Percentiles rank a stretch among this genome's conserved stretches.
Evolutionary conservation across 2,329 filamentous ascomycete species (phyloP).

Genomic region (Cladosporium sp.): DNA sequence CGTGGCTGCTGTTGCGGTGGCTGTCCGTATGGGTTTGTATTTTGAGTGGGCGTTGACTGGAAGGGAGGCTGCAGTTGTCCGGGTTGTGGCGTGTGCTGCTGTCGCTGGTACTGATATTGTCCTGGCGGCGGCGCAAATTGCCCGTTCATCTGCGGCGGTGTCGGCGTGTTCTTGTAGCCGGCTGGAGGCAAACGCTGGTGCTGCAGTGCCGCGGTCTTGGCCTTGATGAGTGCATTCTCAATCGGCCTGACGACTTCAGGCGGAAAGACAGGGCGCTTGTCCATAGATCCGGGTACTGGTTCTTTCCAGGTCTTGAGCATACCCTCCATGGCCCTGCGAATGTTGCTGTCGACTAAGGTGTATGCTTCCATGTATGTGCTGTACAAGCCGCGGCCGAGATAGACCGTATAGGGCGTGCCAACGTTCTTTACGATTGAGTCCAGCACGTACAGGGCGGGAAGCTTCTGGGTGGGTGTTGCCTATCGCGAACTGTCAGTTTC

Average conservation of each 20-base stretch:
- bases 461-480: constrained; percentile 81
- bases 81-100: constrained; percentile 22
- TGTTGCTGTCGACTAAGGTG: constrained; percentile 73
- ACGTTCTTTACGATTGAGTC: constrained; percentile 99
- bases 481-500: constrained; percentile 33
- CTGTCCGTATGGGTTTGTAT: constrained; percentile 15
- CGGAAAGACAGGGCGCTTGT: constrained; percentile 86
- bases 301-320: constrained; percentile 99
- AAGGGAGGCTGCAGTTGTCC: constrained; percentile 13
- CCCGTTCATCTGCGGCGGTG: constrained; percentile 54
- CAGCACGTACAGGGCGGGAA: constrained; percentile 93
- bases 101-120: constrained; percentile 18
- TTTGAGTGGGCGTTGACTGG: constrained; percentile 22
- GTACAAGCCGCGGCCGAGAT: constrained; percentile 86
- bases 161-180: constrained; percentile 63
- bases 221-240: constrained; percentile 88
- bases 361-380: constrained; percentile 97
- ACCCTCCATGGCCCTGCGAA: constrained; percentile 88
- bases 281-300: constrained; percentile 86
- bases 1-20: constrained; percentile 15
- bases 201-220: constrained; percentile 56
- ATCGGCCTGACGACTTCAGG: constrained; percentile 82
- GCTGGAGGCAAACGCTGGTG: constrained; percentile 48
- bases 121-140: constrained; percentile 34
- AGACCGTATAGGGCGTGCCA: constrained; percentile 92